Evolutionary conservation across 2,329 filamentous ascomycete species (phyloP).

Genomic region (Macrophomina pseudophaseolina): DNA sequence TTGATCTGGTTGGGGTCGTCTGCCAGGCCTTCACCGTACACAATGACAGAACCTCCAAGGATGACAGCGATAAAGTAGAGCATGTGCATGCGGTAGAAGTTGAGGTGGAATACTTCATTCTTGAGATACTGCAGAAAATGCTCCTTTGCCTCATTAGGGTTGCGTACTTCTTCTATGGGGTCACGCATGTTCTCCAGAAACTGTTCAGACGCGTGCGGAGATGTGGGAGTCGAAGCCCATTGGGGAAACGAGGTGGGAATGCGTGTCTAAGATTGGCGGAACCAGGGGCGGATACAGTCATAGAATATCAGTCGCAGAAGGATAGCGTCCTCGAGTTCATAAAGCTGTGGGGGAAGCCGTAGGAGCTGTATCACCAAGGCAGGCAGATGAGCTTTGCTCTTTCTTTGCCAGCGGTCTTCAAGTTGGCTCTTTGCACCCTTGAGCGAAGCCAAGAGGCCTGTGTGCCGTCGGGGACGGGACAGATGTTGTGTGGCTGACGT

Average conservation of each 20-base stretch:
- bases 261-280: background rate
- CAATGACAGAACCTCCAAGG: conserved; percentile 35
- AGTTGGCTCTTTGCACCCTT: background rate
- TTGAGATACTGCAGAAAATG: conserved; percentile 23
- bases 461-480: background rate
- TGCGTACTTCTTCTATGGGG: background rate
- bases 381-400: background rate
- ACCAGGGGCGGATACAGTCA: background rate
- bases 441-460: background rate
- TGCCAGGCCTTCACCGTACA: conserved; percentile 38
- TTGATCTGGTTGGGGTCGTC: conserved; percentile 31
- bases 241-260: background rate
- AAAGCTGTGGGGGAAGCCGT: too few relatives aligned
- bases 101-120: conserved; percentile 25
- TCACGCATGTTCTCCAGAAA: background rate
- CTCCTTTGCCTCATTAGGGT: conserved; percentile 23
- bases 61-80: conserved; percentile 39
- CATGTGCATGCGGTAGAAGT: conserved; percentile 35
- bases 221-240: background rate
- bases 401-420: background rate
- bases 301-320: too few relatives aligned
- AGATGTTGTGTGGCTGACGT: background rate
- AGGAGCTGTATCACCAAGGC: background rate
- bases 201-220: too few relatives aligned
- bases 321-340: background rate